These are phyloP conservation scores for Podospora conica DNA, from an alignment of 495 filamentous ascomycete genomes.

Conservation along the genomic window DNA sequence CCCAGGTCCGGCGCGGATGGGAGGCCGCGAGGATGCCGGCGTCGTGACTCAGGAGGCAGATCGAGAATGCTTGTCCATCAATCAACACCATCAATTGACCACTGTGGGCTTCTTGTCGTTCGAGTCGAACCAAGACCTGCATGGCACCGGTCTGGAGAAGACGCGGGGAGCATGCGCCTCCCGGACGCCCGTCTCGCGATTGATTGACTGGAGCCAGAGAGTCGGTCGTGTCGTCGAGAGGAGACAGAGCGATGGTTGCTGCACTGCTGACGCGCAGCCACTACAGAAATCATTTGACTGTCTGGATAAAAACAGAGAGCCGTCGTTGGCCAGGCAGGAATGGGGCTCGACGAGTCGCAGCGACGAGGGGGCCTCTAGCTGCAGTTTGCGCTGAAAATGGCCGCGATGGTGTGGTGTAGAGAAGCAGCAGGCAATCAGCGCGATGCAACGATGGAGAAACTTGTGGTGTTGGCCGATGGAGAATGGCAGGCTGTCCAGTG, in stretches of 20 bases:
- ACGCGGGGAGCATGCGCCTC: not conserved
- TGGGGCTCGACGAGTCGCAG: slow-evolving; percentile 7
- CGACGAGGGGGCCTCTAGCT: not conserved
- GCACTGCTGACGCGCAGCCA: slow-evolving; percentile 10
- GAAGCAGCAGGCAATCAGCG: not conserved
- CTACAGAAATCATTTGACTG: slow-evolving; percentile 8
- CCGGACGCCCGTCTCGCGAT: not conserved
- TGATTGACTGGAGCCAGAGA: not conserved
- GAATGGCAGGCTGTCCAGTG: not conserved
- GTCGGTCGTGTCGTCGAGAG: not conserved
- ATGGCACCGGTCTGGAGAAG: not conserved
- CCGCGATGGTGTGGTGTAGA: not conserved
- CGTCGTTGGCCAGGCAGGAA: slow-evolving; percentile 2
- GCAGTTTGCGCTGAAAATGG: not conserved
- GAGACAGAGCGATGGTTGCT: not conserved
- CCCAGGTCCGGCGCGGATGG: not conserved
- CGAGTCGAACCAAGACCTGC: not conserved
- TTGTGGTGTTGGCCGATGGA: not conserved
- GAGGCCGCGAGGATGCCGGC: not conserved
- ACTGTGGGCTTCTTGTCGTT: not conserved
- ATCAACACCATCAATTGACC: slow-evolving; percentile 1
- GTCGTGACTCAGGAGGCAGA: not conserved
- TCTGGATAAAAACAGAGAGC: not conserved
- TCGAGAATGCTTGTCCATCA: slow-evolving; percentile 5
- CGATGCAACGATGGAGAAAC: not conserved